Conservation (phyloP, 305 asterid species). For the Coffea humblotiana region DNA sequence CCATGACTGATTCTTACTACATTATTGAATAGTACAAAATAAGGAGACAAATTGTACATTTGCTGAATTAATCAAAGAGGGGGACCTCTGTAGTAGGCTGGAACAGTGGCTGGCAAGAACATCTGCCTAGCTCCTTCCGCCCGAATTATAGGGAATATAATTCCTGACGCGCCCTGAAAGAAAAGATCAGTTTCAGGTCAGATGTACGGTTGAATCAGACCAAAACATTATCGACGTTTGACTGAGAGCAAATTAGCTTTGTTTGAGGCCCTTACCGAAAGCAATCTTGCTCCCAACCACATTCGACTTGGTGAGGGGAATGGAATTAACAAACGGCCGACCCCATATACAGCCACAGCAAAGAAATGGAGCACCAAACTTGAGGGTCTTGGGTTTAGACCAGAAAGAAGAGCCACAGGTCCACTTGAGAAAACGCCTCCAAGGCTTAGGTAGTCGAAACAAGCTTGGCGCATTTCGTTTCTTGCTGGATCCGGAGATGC, state of each 20-base stretch:
- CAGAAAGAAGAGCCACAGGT: slow-evolving; percentile 62
- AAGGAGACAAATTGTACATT: background rate
- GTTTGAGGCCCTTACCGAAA: slow-evolving; percentile 42
- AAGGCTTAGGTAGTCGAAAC: slow-evolving; percentile 66
- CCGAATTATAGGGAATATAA: slow-evolving; percentile 36
- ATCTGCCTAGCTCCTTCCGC: slow-evolving; percentile 43
- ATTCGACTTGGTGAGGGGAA: slow-evolving; percentile 56
- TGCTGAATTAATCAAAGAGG: slow-evolving; percentile 6
- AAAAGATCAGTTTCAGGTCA: background rate
- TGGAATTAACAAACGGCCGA: slow-evolving; percentile 65
- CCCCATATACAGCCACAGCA: slow-evolving; percentile 67
- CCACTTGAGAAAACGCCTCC: slow-evolving; percentile 68
- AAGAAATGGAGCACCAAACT: slow-evolving; percentile 74
- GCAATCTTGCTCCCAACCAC: slow-evolving; percentile 61
- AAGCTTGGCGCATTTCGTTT: slow-evolving; percentile 73
- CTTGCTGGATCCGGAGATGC: slow-evolving; percentile 76
- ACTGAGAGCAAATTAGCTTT: background rate
- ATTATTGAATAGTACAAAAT: background rate
- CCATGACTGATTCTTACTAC: background rate
- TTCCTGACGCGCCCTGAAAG: slow-evolving; percentile 38
- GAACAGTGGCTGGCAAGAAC: slow-evolving; percentile 40
- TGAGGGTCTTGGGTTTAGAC: slow-evolving; percentile 67
- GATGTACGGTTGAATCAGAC: too few relatives aligned
- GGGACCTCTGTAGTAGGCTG: slow-evolving; percentile 38
- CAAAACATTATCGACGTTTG: background rate